phyloP scores from a whole-genome alignment of 75 land plant genomes.

The Picea sitchensis region DNA sequence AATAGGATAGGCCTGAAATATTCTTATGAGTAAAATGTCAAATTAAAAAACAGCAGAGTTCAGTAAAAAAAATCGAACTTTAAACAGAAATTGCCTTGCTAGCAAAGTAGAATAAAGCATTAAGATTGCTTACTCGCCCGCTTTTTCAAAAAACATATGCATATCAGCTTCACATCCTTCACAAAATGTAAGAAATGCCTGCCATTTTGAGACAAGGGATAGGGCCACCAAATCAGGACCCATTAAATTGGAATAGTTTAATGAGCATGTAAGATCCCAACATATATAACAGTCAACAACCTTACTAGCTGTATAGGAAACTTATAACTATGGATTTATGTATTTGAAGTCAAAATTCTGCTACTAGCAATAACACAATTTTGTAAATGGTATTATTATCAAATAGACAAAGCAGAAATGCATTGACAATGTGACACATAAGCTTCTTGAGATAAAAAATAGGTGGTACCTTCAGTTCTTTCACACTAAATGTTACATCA shows the following conservation, averaged over 20 bases:
- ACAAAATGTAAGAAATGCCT: conserved; percentile 95
- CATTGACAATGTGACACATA: background rate
- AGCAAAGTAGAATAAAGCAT: background rate
- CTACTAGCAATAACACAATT: background rate
- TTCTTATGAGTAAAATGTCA: background rate
- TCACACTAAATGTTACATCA: conserved; percentile 93
- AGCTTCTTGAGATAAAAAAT: background rate
- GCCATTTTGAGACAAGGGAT: conserved; percentile 13
- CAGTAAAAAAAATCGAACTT: background rate
- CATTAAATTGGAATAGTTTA: background rate
- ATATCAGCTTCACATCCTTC: conserved; percentile 95
- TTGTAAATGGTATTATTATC: background rate
- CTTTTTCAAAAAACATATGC: conserved; percentile 88
- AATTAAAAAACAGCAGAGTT: background rate
- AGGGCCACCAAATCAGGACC: background rate
- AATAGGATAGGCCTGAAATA: conserved; percentile 79
- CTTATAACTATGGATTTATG: background rate
- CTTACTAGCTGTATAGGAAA: background rate
- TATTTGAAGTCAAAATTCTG: background rate
- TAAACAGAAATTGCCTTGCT: background rate
- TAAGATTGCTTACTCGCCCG: conserved; percentile 81
- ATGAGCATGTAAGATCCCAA: conserved; percentile 9
- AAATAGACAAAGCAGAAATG: background rate
- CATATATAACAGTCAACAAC: conserved; percentile 4
- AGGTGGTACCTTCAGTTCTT: conserved; percentile 78